Evolutionary conservation across 805 yeast species (phyloP), one percentile per base, ranked within the genome.

Genomic region (Jamesozyma piceae): DNA sequence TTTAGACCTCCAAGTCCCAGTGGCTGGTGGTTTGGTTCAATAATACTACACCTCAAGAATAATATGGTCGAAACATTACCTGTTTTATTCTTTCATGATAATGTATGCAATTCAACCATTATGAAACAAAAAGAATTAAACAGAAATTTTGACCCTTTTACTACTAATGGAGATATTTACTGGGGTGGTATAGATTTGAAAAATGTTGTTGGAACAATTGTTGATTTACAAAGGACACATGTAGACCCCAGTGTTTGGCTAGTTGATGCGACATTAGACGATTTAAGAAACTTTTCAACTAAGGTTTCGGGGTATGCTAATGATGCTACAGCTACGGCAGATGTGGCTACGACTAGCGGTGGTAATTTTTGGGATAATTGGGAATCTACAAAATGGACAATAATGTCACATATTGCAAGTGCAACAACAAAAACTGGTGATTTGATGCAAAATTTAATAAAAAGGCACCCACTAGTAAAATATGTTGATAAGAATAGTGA

Each of bases 151-250:
- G 84, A 82, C 45, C 88, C 95, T 0, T 89, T 87, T 58, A 74
- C 75, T 14, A 68, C 68, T 31, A 61, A 66, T 1, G 68, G 68
- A 21, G 72, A 70, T 29, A 58, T 86, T 32, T 83, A 79, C 50
- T 92, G 97, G 97, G 98, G 99, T 18, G 99, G 97, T 1, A 75
- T 73, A 35, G 82, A 84, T 50, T 80, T 92, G 45, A 62, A 86
- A 45, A 66, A 69, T 36, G 72, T 69, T 13, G 63, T 92, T 33
- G 65, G 68, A 27, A 61, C 64, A 32, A 69, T 73, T 48, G 77
- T 83, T 27, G 78, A 76, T 44, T 62, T 87, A 24, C 87, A 82
- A 51, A 73, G 71, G 48, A 78, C 94, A 0, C 71, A 82, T 0
- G 62, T 84, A 22, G 97, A 87, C 50, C 77, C 78, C 3, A 75